Base-by-base conservation (phyloP, 148 eudicot genomes). In the Amaranthus hypochondriacus region DNA sequence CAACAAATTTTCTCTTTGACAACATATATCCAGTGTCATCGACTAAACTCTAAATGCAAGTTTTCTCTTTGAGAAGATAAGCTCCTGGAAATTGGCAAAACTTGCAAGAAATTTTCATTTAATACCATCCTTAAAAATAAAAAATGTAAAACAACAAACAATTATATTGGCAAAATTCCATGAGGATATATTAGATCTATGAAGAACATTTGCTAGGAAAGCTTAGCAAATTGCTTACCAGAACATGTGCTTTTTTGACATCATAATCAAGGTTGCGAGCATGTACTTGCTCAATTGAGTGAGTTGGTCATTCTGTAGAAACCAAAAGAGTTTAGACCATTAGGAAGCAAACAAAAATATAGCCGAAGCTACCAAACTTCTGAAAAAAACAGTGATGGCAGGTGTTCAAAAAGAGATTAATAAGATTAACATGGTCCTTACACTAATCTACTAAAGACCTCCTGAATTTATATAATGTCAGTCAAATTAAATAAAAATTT, bases 201-300 rank as follows among this genome's bases (percentile, higher is more conserved):
- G 28, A n/a, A 5, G 7, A 14, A 11, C 52, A 48, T 62, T 53
- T 69, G 54, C 39, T 48, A 61, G 54, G 28, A 70, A 69, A 69
- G 51, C 51, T 44, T 44, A 66, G 63, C 76, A 59, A 52, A 77
- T 79, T 18, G 82, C 96, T 87, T 85, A 94, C 99, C 69, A 96
- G 92, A 78, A 86, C 86, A 80, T 92, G 77, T 80, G 84, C 73
- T 80, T 81, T 92, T 82, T 87, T 96, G 77, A 83, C 73, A 83
- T 92, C 86, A 82, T 84, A 96, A 73, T 96, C 99, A 47, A 92
- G 75, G 77, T 78, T 83, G 51, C 91, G 89, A 58, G 88, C 88
- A 84, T 92, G 92, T 14, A 91, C 88, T 75, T 84, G 92, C 78
- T 92, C 97, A 78, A 92, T 84, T n/a, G n/a, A n/a, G n/a, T 75